Evolutionary conservation across 2,329 filamentous ascomycete genomes (phyloP), one percentile per base, ranked within the genome.

Genomic region (Trichoderma semiorbis): DNA sequence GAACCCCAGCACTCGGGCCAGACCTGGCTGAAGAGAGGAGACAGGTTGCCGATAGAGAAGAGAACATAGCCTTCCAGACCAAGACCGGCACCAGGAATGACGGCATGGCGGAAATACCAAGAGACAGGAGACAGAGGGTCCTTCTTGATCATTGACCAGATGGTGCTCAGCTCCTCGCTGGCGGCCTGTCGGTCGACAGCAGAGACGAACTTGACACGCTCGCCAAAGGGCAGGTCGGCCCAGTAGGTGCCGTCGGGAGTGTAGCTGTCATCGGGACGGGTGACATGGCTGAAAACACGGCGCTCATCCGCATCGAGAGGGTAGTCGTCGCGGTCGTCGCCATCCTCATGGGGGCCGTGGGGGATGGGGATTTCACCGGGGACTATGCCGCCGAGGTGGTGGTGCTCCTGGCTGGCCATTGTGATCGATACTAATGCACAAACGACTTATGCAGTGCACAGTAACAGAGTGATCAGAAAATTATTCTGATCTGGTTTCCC

Each of bases 51-150:
- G 76, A 98, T 98, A 74, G 95, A 98, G 86, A 98, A 98, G 24
- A 98, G 88, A 55, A 98, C 95, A 79, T 98, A 98, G 77, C 94
- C 95, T 87, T 98, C 95, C 32, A 98, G 88, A 79, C 94, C 92
- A 66, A 98, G 89, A 80, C 95, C 95, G 75, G 94, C 94, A 82
- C 95, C 95, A 64, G 95, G 95, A 72, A 98, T 90, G 69, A 98
- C 92, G 83, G 95, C 95, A 80, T 97, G 96, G 78, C 90, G 89
- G 80, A 97, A 92, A 81, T 98, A 98, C 87, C 91, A 96, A 28
- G 87, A 85, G n/a, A 98, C 71, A 0, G 95, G 94, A 70, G 91
- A 92, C 18, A 98, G 86, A 34, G 95, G 94, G 78, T 98, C 94
- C 70, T 90, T 86, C 85, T 97, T 97, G 78, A 93, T 88, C 92